Evolutionary conservation across 2,329 filamentous ascomycete genomes (phyloP).

Genomic region (Diaporthe caulivora): DNA sequence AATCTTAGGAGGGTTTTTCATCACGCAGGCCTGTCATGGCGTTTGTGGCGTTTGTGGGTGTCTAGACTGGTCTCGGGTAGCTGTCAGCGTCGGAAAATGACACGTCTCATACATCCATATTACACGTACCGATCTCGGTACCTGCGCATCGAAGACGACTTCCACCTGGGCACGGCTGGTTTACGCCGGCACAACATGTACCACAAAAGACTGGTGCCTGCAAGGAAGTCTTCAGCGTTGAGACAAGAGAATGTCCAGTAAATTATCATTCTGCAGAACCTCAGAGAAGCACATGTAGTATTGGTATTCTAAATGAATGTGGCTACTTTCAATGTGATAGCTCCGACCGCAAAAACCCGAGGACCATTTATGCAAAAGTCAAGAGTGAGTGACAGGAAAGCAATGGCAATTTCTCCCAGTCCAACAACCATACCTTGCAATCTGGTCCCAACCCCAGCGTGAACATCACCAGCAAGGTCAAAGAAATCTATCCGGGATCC

Average conservation of each 20-base stretch:
- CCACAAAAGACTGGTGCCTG: no score
- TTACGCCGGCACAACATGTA: background rate
- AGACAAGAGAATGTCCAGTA: background rate
- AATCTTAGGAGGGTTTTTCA: background rate
- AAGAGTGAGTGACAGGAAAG: conserved; percentile 34
- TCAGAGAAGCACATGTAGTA: background rate
- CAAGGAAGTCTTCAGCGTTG: no score
- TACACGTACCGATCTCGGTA: background rate
- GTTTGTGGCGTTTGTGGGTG: background rate
- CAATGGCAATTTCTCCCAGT: conserved; percentile 30
- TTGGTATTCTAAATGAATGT: conserved; percentile 35
- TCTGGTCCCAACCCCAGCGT: conserved; percentile 30
- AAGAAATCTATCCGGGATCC: conserved; percentile 15
- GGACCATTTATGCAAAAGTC: conserved; percentile 35
- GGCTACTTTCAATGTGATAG: conserved; percentile 31
- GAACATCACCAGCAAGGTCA: conserved; percentile 5
- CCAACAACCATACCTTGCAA: conserved; percentile 30
- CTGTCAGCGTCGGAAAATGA: conserved; percentile 11
- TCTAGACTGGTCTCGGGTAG: conserved; percentile 25
- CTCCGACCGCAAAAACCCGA: conserved; percentile 28
- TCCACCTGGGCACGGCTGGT: no score
- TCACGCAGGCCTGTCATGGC: background rate
- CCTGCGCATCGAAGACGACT: background rate
- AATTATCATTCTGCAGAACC: no score
- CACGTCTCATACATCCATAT: background rate